Percentiles rank a stretch among this genome's conserved stretches.
phyloP scores from a whole-genome alignment of 345 rosid species.

The Moricandia moricandioides region DNA sequence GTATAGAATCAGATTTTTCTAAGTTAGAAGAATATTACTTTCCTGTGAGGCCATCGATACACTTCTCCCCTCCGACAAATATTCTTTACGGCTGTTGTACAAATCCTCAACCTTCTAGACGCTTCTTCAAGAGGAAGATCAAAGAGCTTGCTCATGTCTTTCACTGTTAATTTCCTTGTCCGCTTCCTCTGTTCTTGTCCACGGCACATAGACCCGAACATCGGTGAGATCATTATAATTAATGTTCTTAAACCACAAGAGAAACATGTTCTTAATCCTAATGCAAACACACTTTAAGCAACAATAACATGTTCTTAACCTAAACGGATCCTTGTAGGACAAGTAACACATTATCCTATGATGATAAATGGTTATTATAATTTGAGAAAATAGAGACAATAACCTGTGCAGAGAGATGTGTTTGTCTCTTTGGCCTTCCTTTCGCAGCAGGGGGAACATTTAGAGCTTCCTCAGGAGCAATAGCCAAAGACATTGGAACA shows the following conservation, averaged over 20 bases:
- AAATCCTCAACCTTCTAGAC: neutral
- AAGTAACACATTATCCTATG: neutral
- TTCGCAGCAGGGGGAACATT: neutral
- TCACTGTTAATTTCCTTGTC: neutral
- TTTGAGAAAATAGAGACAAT: neutral
- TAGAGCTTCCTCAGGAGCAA: neutral
- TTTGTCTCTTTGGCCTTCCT: neutral
- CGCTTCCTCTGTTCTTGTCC: slow-evolving; percentile 26
- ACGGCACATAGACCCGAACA: neutral
- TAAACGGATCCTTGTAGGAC: neutral
- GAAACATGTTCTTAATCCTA: neutral
- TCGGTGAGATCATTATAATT: neutral
- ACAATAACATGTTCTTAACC: neutral
- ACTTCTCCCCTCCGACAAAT: slow-evolving; percentile 7
- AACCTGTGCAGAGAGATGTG: slow-evolving; percentile 8
- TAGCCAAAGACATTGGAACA: neutral
- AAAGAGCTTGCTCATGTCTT: neutral
- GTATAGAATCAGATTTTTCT: neutral
- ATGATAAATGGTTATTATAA: neutral
- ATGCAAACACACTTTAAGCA: neutral
- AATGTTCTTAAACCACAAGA: neutral
- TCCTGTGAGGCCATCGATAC: slow-evolving; percentile 7
- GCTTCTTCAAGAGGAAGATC: slow-evolving; percentile 16
- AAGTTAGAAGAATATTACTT: slow-evolving; percentile 6
- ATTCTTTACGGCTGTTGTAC: slow-evolving; percentile 10